phyloP scores from a whole-genome alignment of 768 basidiomycete species.

The Phanerochaete sordida region DNA sequence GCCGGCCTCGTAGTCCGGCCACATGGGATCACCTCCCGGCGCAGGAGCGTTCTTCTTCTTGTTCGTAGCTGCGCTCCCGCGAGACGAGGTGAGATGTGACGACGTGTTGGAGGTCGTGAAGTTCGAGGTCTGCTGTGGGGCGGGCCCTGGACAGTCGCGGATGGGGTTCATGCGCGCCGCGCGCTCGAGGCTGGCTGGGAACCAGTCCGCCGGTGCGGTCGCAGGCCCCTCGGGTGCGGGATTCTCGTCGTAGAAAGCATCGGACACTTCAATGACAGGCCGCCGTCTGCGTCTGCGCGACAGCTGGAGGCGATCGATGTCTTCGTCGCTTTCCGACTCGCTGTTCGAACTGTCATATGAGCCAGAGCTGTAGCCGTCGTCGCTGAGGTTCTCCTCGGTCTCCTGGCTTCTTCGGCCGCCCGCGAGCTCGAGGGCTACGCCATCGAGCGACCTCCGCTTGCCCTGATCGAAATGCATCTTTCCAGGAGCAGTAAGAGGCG shows the following conservation, averaged over 20 bases:
- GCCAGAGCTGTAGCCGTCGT: not conserved
- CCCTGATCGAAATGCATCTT: not conserved
- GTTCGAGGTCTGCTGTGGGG: not conserved
- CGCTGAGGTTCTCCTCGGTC: not conserved
- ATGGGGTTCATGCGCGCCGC: conserved; percentile 1
- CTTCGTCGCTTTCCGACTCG: conserved; percentile 5
- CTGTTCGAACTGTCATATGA: not conserved
- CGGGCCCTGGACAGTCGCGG: not conserved
- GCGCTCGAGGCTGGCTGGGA: conserved; percentile 14
- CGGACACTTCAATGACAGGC: conserved; percentile 34
- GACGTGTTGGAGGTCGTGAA: not conserved
- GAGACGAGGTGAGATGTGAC: not conserved
- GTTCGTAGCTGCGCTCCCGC: not conserved
- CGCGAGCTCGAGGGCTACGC: not conserved
- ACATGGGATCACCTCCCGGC: conserved; percentile 14
- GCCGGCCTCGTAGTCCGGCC: conserved; percentile 16
- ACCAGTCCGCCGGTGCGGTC: conserved; percentile 30
- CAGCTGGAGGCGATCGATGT: not conserved
- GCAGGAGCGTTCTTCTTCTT: not conserved
- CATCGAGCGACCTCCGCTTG: not conserved
- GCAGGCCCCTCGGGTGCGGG: conserved; percentile 44
- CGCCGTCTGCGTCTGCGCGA: conserved; percentile 2
- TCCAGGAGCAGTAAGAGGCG: conserved; percentile 2
- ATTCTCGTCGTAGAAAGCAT: conserved; percentile 41
- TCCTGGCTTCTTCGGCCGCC: not conserved